Evolutionary conservation across 2,329 filamentous ascomycete genomes (phyloP).

Genomic region (Xylaria sp.): DNA sequence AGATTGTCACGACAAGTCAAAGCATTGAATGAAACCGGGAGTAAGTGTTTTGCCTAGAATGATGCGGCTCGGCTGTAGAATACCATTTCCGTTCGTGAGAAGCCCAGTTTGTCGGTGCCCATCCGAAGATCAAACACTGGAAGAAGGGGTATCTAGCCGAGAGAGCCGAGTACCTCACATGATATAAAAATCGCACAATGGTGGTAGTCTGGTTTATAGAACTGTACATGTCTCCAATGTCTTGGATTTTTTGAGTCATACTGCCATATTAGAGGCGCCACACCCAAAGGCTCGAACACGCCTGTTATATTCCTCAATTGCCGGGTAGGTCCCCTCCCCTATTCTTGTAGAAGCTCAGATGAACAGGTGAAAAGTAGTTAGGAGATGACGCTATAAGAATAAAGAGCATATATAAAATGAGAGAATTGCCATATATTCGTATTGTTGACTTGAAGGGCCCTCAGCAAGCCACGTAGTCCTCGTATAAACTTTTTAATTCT

Average conservation of each 20-base stretch:
- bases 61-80: neutral
- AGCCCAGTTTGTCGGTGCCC: neutral
- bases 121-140: slow-evolving; percentile 24
- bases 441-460: neutral
- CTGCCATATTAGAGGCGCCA: neutral
- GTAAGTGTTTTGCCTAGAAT: neutral
- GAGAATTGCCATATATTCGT: neutral
- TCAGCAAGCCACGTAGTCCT: neutral
- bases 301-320: neutral
- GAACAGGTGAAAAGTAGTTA: neutral
- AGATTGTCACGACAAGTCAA: slow-evolving; percentile 10
- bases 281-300: neutral
- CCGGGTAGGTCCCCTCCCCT: slow-evolving; percentile 11
- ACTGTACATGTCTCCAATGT: neutral
- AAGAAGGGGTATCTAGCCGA: neutral
- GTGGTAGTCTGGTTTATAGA: neutral
- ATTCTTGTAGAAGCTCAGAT: neutral
- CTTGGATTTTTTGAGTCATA: neutral
- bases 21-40: slow-evolving; percentile 15
- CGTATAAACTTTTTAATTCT: neutral
- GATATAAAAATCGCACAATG: neutral
- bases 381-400: neutral
- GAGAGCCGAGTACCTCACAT: neutral
- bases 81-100: neutral
- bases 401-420: neutral